Percentiles rank a stretch among this genome's conserved stretches.
Conservation (phyloP, 345 rosid genomes). For the Eucalyptus erythrocorys region DNA sequence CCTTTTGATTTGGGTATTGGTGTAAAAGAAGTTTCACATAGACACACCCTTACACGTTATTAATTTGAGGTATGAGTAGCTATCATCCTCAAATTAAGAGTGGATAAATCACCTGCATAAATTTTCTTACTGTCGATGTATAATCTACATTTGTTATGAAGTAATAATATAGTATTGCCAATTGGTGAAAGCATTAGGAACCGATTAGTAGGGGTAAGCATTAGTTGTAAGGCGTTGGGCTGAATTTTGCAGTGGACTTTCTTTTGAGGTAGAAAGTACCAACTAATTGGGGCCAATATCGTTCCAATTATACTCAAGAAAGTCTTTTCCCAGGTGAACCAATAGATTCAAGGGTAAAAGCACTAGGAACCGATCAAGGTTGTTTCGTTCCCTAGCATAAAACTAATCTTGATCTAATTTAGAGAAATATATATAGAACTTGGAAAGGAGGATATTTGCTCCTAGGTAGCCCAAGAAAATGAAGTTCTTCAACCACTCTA, state of each 20-base stretch:
- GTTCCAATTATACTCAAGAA: background rate
- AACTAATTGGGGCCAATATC: background rate
- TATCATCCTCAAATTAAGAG: background rate
- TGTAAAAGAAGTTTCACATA: background rate
- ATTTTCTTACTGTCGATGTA: background rate
- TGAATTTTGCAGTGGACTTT: background rate
- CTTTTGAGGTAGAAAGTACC: background rate
- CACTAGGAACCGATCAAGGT: background rate
- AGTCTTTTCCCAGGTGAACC: background rate
- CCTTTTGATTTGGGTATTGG: background rate
- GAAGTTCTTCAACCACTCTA: background rate
- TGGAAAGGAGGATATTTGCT: background rate
- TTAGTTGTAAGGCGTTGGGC: background rate
- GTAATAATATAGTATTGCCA: background rate
- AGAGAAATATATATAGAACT: background rate
- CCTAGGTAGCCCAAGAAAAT: background rate
- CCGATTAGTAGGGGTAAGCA: background rate
- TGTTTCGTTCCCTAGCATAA: background rate
- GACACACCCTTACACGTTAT: background rate
- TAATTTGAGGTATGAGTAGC: background rate
- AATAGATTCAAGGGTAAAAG: background rate
- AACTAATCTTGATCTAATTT: background rate
- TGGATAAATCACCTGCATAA: background rate
- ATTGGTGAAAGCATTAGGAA: background rate
- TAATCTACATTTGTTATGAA: background rate